Evolutionary conservation across 2,329 filamentous ascomycete genomes (phyloP), one percentile per base, ranked within the genome.

Genomic region (Trichoderma afroharzianum): DNA sequence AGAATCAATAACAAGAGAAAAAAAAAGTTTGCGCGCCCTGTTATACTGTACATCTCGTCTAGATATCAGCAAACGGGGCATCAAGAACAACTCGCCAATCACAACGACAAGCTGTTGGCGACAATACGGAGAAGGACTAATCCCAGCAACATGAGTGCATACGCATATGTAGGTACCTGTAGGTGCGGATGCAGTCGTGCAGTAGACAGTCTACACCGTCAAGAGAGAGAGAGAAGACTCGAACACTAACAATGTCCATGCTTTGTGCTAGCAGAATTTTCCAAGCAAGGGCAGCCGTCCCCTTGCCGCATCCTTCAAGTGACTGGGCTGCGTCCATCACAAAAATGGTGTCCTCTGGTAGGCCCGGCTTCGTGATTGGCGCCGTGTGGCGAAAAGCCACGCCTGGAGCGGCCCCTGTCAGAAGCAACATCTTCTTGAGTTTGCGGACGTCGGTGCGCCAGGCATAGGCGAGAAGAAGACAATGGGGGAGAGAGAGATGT

Each of bases 261-360:
- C 59, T 47, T 50, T 32, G 32, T 68, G 33, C 64, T 58, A 58
- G 53, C 53, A 61, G 30, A 61, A 26, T 32, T 57, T 57, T 64
- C 26, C 50, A 57, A 63, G 53, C 68, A 71, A 63, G 68, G 59
- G 62, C 55, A 36, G 66, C 55, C 63, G 63, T 50, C 63, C 62
- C 39, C 55, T 71, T 71, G 61, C 63, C 18, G 55, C 36, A 32
- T 33, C 43, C 58, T 30, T n/a, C 58, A 58, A 28, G 53, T 53
- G 66, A 68, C 59, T 30, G 28, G 70, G 43, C 59, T 71, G 70
- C 55, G 55, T 57, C 55, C 61, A 53, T 71, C 63, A 71, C 70
- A 71, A 15, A 39, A 33, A 47, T 24, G 30, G 33, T 43, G 63
- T 3, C 28, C 28, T 63, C 63, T 71, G 70, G 70, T 71, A 71